Evolutionary conservation across 148 eudicot genomes (phyloP), one percentile per base, ranked within the genome.

Genomic region (Silene latifolia): DNA sequence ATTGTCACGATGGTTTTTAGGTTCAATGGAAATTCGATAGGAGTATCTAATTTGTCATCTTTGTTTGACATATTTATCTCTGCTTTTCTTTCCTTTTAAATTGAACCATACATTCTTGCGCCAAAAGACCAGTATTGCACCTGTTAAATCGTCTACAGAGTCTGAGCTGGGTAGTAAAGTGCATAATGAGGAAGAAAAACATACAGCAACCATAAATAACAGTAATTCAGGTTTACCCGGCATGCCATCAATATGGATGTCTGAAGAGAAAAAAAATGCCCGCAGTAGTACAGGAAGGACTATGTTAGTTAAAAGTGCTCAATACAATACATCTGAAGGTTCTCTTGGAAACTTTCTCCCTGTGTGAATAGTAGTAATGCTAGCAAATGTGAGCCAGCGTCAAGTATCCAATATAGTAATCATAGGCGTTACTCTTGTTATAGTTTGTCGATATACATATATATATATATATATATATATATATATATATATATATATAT

Each of bases 101-200:
- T 51, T 51, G 56, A 51, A 18, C 27, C n/a, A 90, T 96, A 93
- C 98, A 53, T 93, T 93, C 75, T 82, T 93, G 63, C 91, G 98
- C 76, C 98, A 93, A 74, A 90, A 87, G 87, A 80, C 85, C 79
- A 88, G 88, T 79, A 84, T 93, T 60, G 86, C 89, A 12, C 73
- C 91, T 54, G 47, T 83, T 76, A 76, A 81, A 60, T 82, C 83
- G 74, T 35, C 79, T 60, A 72, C 80, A 0, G 56, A 14, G 56
- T 18, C 56, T 51, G 56, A 51, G 56, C 56, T 13, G 56, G 56
- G 56, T 51, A 51, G 5, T 51, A 51, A 51, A 51, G 56, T 51
- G 56, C 18, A 5, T 11, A 51, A 15, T 11, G 17, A 51, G 56
- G 56, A 51, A 51, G 56, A 3, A 14, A 13, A 51, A 51, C 56